Evolutionary conservation across 257 asterid species (phyloP).

Genomic region (Buddleja alternifolia): DNA sequence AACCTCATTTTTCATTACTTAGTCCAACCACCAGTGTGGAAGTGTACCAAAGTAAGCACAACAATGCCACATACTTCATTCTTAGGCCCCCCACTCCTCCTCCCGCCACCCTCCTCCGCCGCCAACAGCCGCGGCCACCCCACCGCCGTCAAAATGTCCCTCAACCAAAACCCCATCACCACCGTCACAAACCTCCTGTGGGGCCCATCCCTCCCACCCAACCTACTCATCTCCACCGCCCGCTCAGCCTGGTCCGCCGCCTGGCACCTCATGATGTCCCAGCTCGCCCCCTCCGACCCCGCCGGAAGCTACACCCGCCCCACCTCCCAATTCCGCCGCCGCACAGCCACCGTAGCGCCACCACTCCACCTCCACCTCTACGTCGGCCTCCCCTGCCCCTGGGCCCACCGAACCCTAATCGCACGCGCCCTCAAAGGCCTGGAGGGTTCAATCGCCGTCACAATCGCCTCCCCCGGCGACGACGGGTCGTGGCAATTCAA

Average conservation of each 20-base stretch:
- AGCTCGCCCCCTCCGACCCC: slow-evolving; percentile 92
- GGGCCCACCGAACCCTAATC: slow-evolving; percentile 98
- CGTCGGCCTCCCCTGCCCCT: slow-evolving; percentile 94
- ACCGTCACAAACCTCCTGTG: slow-evolving; percentile 75
- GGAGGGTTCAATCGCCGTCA: slow-evolving; percentile 60
- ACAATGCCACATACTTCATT: slow-evolving; percentile 40
- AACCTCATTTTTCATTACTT: too few relatives aligned
- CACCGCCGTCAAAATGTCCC: slow-evolving; percentile 37
- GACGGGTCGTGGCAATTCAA: slow-evolving; percentile 88
- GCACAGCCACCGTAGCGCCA: slow-evolving; percentile 25
- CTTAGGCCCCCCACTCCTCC: slow-evolving; percentile 40
- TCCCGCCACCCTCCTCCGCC: slow-evolving; percentile 35
- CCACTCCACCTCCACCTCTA: slow-evolving; percentile 73
- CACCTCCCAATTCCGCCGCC: slow-evolving; percentile 82
- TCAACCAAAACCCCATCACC: slow-evolving; percentile 54
- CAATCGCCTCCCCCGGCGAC: slow-evolving; percentile 74
- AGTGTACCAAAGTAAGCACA: neutral
- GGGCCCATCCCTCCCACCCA: slow-evolving; percentile 93
- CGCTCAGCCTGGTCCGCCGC: slow-evolving; percentile 87
- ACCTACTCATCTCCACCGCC: slow-evolving; percentile 90
- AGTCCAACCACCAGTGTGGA: too few relatives aligned
- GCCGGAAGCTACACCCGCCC: slow-evolving; percentile 83
- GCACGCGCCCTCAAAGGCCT: slow-evolving; percentile 94
- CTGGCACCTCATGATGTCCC: slow-evolving; percentile 99
- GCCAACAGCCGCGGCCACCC: slow-evolving; percentile 31